Conservation (phyloP, 345 rosid genomes). For the Tarenaya hassleriana region DNA sequence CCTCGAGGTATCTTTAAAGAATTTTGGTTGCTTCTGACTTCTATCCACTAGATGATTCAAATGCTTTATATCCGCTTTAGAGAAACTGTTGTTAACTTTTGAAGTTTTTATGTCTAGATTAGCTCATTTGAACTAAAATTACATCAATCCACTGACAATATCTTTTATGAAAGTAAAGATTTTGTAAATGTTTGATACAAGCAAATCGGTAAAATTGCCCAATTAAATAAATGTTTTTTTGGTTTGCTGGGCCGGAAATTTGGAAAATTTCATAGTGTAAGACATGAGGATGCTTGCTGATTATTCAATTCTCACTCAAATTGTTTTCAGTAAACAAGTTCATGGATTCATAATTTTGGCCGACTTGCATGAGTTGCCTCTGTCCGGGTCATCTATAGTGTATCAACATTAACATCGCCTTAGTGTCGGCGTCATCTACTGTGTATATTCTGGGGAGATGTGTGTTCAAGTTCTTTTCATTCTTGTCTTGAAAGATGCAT, state of each 20-base stretch:
- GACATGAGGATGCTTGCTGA: background rate
- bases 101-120: too few relatives aligned
- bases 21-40: conserved; percentile 6
- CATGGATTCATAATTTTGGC: conserved; percentile 7
- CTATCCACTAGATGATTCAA: conserved; percentile 3
- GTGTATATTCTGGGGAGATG: background rate
- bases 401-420: too few relatives aligned
- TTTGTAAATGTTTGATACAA: background rate
- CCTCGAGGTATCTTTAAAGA: conserved; percentile 54
- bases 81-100: too few relatives aligned
- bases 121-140: background rate
- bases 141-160: background rate
- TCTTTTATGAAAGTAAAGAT: background rate
- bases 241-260: background rate
- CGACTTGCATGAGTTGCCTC: too few relatives aligned
- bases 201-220: background rate
- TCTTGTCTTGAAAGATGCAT: conserved; percentile 7
- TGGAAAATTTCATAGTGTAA: background rate
- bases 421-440: background rate
- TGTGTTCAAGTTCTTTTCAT: conserved; percentile 10
- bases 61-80: too few relatives aligned
- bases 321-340: background rate
- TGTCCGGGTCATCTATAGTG: conserved; percentile 1
- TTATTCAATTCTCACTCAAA: background rate
- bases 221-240: background rate